Evolutionary conservation across 2,329 filamentous ascomycete genomes (phyloP), one percentile per base, ranked within the genome.

Genomic region (Camptophora hylomeconis): DNA sequence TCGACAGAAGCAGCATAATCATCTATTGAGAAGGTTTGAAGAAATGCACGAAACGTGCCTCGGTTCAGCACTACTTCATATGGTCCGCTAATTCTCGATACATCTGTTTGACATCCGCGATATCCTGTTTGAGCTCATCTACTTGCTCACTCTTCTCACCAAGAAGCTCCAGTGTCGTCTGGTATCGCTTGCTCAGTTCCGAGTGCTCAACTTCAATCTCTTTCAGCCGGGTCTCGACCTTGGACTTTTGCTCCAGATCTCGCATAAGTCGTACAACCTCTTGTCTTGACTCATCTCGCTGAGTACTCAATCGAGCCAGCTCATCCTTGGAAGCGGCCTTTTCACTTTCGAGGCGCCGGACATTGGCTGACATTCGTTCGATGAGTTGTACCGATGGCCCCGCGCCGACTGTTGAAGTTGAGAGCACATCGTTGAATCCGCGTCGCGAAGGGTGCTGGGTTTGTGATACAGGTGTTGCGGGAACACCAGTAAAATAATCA

Each of bases 71-170:
- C 56, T 73, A 78, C 49, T 84, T 72, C 33, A 82, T 87, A 49
- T 76, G 73, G 58, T 92, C 81, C 26, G 92, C 80, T 52, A 98
- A 58, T 50, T 95, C 87, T 41, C 83, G 73, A 60, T 95, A 95
- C 68, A 98, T 93, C 48, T 76, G 78, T 63, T 98, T 98, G 52
- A 98, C 67, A 61, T 98, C 89, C 41, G 75, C 65, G 30, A 98
- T 80, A 62, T 95, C 89, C 8, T 80, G 77, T 53, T 68, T 74
- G 42, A 98, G 61, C 63, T 98, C 89, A 49, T 93, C 84, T 2
- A 93, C 86, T 48, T 79, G 62, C 63, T 98, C 89, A 53, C 83
- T 93, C 69, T 93, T 93, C 68, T 98, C 89, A 2, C 89, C 89
- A 32, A 98, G 59, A 73, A 95, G 77, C 59, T 95, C 86, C 30